Evolutionary conservation across 2,329 filamentous ascomycete species (phyloP), one percentile per base, ranked within the genome.

Genomic region (Pyrenochaeta sp.): DNA sequence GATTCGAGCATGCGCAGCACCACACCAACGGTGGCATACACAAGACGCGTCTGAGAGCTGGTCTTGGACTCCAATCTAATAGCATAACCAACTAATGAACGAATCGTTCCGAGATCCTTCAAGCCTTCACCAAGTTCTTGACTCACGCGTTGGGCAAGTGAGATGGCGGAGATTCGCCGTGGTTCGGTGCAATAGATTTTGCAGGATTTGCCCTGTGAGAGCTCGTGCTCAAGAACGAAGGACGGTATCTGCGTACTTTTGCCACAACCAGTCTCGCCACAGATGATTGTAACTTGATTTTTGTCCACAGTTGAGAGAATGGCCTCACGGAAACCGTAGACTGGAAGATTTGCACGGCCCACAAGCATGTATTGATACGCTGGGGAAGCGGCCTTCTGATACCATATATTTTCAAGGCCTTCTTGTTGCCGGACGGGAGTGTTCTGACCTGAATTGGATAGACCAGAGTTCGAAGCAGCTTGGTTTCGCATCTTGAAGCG

Each of bases 171-270:
- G 50, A 99, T 99, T 67, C 94, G 86, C 29, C 94, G 85, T 23
- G 94, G 94, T 67, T 99, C 92, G 0, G 94, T 96, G 67, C 94
- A 96, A 68, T 93, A 97, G 8, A 99, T 86, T 63, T 96, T 96
- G 73, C 92, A 97, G 4, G 84, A 77, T 53, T 85, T 87, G 4
- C 92, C 93, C 51, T 87, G 82, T 3, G 84, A 82, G 35, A 99
- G 81, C 63, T 96, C 87, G 61, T 96, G 84, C 69, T 99, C 94
- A 6, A 99, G 77, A 40, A 99, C 83, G 65, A 95, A 97, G 0
- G 92, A 87, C 4, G 94, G 94, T n/a, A 96, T 88, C 63, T 99
- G 94, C 0, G 94, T 99, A 71, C 91, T 96, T 77, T 99, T 99
- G 53, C 94, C 94, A 68, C 88, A 96, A 57, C 94, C 94, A 3